Conservation (phyloP, 2,329 filamentous ascomycete species). For the Penicillium glabrum region DNA sequence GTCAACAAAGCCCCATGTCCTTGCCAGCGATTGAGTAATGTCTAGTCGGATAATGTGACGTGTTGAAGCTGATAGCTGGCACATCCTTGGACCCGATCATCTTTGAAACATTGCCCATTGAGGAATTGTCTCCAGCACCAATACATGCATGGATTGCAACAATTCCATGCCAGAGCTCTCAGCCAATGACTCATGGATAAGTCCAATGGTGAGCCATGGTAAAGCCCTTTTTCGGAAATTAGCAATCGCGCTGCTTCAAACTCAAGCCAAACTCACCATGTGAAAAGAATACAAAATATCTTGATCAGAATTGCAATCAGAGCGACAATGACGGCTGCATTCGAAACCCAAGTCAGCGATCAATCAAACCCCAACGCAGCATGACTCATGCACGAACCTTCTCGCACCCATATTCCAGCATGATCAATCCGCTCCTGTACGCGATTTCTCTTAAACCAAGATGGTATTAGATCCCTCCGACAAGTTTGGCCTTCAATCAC, state of each 20-base stretch:
- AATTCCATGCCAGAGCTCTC: background rate
- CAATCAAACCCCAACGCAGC: background rate
- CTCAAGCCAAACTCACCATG: background rate
- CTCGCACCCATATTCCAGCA: slow-evolving; percentile 15
- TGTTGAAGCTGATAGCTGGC: background rate
- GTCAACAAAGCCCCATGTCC: background rate
- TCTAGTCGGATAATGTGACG: background rate
- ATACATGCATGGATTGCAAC: background rate
- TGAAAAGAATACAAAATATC: background rate
- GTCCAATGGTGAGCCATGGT: background rate
- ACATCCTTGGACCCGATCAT: too few species aligned
- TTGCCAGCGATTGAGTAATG: background rate
- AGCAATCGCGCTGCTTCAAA: background rate
- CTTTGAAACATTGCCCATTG: background rate
- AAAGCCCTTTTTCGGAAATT: background rate
- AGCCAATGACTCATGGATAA: background rate
- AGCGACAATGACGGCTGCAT: slow-evolving; percentile 6
- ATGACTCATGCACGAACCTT: slow-evolving; percentile 27
- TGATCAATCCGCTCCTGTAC: slow-evolving; percentile 14
- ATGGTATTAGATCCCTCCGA: slow-evolving; percentile 27
- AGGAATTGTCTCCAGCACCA: background rate
- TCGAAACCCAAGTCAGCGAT: background rate
- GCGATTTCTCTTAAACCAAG: slow-evolving; percentile 28
- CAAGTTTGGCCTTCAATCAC: slow-evolving; percentile 39
- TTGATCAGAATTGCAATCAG: slow-evolving; percentile 5